Evolutionary conservation across 305 asterid species (phyloP), one percentile per base, ranked within the genome.

Genomic region (Rubia tinctorum): DNA sequence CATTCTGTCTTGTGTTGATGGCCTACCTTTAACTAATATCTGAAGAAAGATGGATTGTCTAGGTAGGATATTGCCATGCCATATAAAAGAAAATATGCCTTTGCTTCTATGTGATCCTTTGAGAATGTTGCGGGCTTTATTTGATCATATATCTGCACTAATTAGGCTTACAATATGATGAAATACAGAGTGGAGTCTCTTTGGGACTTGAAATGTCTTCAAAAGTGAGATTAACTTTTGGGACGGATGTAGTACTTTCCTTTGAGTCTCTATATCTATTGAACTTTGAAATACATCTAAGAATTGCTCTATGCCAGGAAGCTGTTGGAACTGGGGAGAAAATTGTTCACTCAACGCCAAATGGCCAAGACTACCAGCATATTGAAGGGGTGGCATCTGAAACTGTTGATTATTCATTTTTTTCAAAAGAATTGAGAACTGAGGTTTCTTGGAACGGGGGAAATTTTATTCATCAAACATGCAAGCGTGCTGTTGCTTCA

Each of bases 291-390:
- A 34, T 55, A 17, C 49, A 30, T 63, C 62, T n/a, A 34, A 23
- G 49, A 43, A 8, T 63, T 1, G 68, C 56, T 66, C 71, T 62
- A 43, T 73, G 25, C 43, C 86, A 92, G 95, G 89, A 79, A 80
- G 86, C 80, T 68, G 81, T 72, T 55, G 90, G 79, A 81, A 82
- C 77, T 73, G 67, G 71, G 17, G 83, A 73, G 22, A 77, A 84
- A 75, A 74, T 86, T 76, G 80, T 64, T 7, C 82, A 84, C 69
- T 56, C 81, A 61, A 80, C 79, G 51, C 63, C 84, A 72, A 42
- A 69, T 68, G 86, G 79, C 82, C 83, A 80, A 51, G 80, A 68
- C 44, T 82, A 84, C 79, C 79, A 77, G 73, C 86, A 80, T 71
- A 71, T 71, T 43, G 83, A 78, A 77, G 83, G 76, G 68, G 76